A percentile compares a stretch with the other conserved stretches of the same genome.
These are phyloP conservation scores for Rosa multiflora DNA, from an alignment of 306 rosid genomes.

Conservation along the genomic window DNA sequence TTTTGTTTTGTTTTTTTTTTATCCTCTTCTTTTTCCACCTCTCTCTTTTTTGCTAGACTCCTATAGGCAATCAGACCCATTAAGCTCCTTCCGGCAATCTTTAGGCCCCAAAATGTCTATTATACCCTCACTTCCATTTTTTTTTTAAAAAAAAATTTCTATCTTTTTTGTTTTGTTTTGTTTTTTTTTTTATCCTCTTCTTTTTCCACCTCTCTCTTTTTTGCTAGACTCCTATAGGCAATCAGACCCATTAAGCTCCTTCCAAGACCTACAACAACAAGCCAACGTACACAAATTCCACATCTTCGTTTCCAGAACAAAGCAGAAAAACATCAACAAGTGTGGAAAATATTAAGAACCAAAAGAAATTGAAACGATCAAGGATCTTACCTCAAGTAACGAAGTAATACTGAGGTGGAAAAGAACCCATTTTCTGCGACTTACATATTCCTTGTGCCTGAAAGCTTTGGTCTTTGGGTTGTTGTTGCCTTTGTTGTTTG, in stretches of 20 bases:
- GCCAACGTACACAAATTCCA: slow-evolving; percentile 75
- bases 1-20: no score
- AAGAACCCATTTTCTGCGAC: slow-evolving; percentile 5
- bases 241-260: slow-evolving; percentile 50
- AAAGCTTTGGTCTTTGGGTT: background rate
- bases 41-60: slow-evolving; percentile 43
- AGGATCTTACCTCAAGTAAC: slow-evolving; percentile 46
- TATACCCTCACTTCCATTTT: no score
- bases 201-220: slow-evolving; percentile 27
- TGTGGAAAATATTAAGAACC: background rate
- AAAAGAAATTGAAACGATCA: background rate
- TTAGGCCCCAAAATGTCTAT: no score
- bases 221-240: slow-evolving; percentile 55
- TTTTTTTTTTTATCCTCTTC: no score
- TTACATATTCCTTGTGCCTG: background rate
- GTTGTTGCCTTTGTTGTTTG: background rate
- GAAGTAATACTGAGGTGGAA: slow-evolving; percentile 56
- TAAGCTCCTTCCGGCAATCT: slow-evolving; percentile 41
- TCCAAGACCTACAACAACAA: slow-evolving; percentile 68
- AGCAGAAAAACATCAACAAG: background rate
- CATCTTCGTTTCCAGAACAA: slow-evolving; percentile 36
- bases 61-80: slow-evolving; percentile 62
- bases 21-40: no score
- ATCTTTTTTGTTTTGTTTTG: no score
- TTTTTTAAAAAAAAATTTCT: no score